These are phyloP conservation scores for Camelina laxa DNA, from an alignment of 345 rosid species.

Conservation along the genomic window DNA sequence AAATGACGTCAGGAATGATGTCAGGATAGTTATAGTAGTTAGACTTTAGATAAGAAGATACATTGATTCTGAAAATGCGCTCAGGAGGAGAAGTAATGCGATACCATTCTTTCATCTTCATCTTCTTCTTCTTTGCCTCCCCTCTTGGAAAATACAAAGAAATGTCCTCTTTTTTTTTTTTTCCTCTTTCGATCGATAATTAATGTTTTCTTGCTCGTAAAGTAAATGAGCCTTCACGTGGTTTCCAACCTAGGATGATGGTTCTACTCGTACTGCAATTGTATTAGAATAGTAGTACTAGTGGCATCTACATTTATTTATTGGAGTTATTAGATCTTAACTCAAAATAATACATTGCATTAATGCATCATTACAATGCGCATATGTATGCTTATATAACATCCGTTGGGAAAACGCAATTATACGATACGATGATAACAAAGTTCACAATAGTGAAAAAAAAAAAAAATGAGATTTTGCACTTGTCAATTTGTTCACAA, in stretches of 20 bases:
- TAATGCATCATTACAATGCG: too few relatives aligned
- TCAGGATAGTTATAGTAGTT: slow-evolving; percentile 5
- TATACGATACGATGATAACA: background rate
- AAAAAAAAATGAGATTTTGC: slow-evolving; percentile 4
- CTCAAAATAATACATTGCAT: too few relatives aligned
- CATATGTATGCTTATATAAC: too few relatives aligned
- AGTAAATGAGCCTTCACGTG: too few relatives aligned
- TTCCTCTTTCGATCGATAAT: background rate
- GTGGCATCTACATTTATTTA: too few relatives aligned
- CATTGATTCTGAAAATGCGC: slow-evolving; percentile 17
- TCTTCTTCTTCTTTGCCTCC: background rate
- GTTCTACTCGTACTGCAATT: too few relatives aligned
- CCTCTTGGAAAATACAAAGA: background rate
- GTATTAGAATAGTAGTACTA: too few relatives aligned
- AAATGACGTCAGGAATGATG: slow-evolving; percentile 37
- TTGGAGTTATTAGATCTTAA: too few relatives aligned
- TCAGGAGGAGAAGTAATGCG: background rate
- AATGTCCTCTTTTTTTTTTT: too few relatives aligned
- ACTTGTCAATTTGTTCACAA: slow-evolving; percentile 13
- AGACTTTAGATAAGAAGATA: slow-evolving; percentile 18
- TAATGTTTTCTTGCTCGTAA: too few relatives aligned
- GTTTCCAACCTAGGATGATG: too few relatives aligned
- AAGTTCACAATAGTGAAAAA: background rate
- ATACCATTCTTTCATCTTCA: too few relatives aligned
- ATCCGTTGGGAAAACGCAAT: slow-evolving; percentile 4